phyloP scores from a whole-genome alignment of 2,329 filamentous ascomycete species.

The Penicillium capsulatum region DNA sequence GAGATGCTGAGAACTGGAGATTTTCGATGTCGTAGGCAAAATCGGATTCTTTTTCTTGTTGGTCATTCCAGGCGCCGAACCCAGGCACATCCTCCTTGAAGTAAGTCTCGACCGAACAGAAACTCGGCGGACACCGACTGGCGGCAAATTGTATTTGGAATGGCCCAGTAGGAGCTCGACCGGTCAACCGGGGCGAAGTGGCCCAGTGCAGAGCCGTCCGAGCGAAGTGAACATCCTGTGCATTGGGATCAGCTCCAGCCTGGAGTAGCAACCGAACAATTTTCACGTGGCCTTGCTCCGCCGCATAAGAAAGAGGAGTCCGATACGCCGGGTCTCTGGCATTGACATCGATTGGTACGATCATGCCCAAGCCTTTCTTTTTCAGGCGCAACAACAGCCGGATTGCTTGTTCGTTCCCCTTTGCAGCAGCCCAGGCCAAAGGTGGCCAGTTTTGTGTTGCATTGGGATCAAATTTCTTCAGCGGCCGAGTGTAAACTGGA shows the following conservation, averaged over 20 bases:
- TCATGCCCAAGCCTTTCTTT: constrained; percentile 1
- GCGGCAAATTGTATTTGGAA: too few species aligned
- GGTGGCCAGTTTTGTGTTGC: not conserved
- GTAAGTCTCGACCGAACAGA: too few species aligned
- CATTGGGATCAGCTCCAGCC: constrained; percentile 6
- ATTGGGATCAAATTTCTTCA: too few species aligned
- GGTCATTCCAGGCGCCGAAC: too few species aligned
- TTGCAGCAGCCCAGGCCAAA: constrained; percentile 3
- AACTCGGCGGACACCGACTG: too few species aligned
- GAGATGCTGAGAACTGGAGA: too few species aligned
- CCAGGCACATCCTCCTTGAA: too few species aligned
- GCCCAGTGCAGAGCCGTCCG: constrained; percentile 7
- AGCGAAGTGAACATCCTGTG: constrained; percentile 1
- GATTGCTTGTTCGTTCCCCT: constrained; percentile 1
- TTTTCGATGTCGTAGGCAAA: too few species aligned
- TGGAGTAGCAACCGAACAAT: constrained; percentile 3
- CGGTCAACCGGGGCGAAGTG: constrained; percentile 1
- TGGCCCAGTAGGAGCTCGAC: not conserved
- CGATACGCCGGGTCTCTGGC: not conserved
- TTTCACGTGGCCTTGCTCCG: constrained; percentile 1
- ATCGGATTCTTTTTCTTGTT: too few species aligned
- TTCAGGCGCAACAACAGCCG: constrained; percentile 1
- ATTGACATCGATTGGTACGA: too few species aligned
- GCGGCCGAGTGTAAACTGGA: too few species aligned
- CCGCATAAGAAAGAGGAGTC: constrained; percentile 5